Percentiles rank a stretch among this genome's conserved stretches.
Evolutionary conservation across 2,329 filamentous ascomycete genomes (phyloP).

Genomic region (Penicillium sp.): DNA sequence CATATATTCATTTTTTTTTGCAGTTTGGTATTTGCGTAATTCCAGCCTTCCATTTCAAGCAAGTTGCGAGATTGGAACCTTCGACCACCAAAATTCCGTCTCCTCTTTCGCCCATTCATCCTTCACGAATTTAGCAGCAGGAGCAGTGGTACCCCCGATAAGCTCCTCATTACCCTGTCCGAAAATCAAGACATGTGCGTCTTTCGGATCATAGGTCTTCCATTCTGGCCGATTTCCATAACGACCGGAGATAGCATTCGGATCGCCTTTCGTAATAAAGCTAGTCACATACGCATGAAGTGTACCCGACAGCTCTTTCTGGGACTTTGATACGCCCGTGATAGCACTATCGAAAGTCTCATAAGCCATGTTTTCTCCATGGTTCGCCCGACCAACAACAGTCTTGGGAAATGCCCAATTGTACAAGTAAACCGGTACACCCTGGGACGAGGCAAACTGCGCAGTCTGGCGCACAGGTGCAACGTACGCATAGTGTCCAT

Average conservation of each 20-base stretch:
- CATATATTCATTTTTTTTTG: not conserved
- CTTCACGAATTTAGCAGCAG: conserved; percentile 41
- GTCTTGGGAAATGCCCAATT: conserved; percentile 54
- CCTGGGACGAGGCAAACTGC: conserved; percentile 34
- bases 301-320: conserved; percentile 44
- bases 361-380: conserved; percentile 52
- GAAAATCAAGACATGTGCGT: conserved; percentile 44
- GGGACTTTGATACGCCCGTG: conserved; percentile 36
- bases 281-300: conserved; percentile 52
- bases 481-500: conserved; percentile 52
- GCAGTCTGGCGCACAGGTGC: conserved; percentile 51
- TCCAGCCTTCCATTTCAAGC: conserved; percentile 1
- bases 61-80: conserved; percentile 30
- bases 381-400: conserved; percentile 47
- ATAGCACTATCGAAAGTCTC: conserved; percentile 45
- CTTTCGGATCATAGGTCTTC: conserved; percentile 33
- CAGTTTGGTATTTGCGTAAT: not conserved
- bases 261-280: conserved; percentile 50
- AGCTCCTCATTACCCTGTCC: conserved; percentile 52
- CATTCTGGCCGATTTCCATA: conserved; percentile 37
- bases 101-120: conserved; percentile 47
- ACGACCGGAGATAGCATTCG: conserved; percentile 38
- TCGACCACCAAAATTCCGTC: conserved; percentile 50
- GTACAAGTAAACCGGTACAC: conserved; percentile 51
- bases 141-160: conserved; percentile 43